Evolutionary conservation across 140 eudicot genomes (phyloP).

Genomic region (Oenanthe javanica): DNA sequence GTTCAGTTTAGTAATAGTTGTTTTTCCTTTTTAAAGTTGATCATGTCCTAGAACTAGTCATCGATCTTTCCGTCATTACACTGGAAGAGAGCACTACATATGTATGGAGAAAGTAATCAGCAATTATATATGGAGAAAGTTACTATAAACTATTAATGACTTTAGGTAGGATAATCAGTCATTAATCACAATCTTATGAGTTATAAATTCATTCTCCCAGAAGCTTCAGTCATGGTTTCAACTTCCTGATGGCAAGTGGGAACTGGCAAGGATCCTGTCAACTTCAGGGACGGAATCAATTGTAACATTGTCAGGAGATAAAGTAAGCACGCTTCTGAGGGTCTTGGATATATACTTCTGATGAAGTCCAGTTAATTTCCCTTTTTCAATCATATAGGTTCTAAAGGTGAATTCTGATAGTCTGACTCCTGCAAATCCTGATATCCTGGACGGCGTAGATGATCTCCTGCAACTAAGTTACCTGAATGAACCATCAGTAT

Average conservation of each 20-base stretch:
- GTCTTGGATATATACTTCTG: constrained; percentile 5
- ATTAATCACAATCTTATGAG: neutral
- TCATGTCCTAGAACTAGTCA: neutral
- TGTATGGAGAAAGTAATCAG: neutral
- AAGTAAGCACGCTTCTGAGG: constrained; percentile 37
- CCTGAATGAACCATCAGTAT: constrained; percentile 84
- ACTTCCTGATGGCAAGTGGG: constrained; percentile 90
- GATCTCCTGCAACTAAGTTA: constrained; percentile 89
- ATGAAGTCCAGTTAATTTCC: constrained; percentile 15
- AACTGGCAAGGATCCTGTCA: constrained; percentile 62
- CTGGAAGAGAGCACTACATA: neutral
- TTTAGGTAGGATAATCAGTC: neutral
- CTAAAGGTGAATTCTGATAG: constrained; percentile 55
- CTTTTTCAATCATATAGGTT: constrained; percentile 36
- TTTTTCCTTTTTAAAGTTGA: neutral
- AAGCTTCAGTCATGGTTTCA: constrained; percentile 71
- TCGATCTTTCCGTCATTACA: neutral
- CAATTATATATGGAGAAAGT: neutral
- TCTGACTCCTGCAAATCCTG: constrained; percentile 86
- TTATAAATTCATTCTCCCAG: constrained; percentile 25
- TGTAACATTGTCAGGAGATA: constrained; percentile 54
- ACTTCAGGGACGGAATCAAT: constrained; percentile 56
- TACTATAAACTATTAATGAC: neutral
- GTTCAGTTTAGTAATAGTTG: neutral
- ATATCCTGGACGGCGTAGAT: constrained; percentile 82